Evolutionary conservation across 1,139 yeast species (phyloP), one percentile per base, ranked within the genome.

Genomic region (Eremothecium coryli): DNA sequence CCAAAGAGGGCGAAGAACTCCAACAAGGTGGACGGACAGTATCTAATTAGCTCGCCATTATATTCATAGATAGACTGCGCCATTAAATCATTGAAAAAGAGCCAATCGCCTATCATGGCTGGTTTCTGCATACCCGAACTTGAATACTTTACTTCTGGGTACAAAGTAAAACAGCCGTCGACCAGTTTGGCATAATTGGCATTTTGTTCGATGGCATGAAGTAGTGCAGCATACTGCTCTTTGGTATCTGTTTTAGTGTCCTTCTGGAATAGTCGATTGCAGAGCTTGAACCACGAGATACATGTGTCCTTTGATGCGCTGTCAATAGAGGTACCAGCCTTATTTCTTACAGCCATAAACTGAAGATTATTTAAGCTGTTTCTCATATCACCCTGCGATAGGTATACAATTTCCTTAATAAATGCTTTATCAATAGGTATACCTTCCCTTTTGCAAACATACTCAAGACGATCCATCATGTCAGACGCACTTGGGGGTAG

Each of bases 361-460:
- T 90, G 98, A 26, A 90, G 58, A 48, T 80, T 72, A 52, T 90
- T 90, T 32, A 90, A 65, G 53, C 95, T 81, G 23, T 88, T 84
- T 46, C 98, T 65, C 21, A 90, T 67, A 58, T 90, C 98, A 28
- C 86, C 85, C 42, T 84, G 90, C 32, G 90, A 73, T 2, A 75
- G 57, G 33, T 74, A 79, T 3, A 84, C 78, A 10, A 90, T 63
- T 26, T 80, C 71, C 17, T 68, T 64, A 17, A 79, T 39, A 11
- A 64, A 54, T 18, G 64, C 59, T 4, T 60, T 54, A 14, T 63
- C 57, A 1, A 69, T 39, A 2, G 42, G 34, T 3, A 72, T 26
- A 1, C 59, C 52, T 50, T 78, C 78, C 42, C 61, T 42, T 45
- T 66, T 42, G 43, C 78, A 71, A n/a, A 79, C 72, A 18, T 56